A percentile compares a stretch with the other conserved stretches of the same genome.
Conservation (phyloP, 345 rosid genomes). For the Passiflora organensis region DNA sequence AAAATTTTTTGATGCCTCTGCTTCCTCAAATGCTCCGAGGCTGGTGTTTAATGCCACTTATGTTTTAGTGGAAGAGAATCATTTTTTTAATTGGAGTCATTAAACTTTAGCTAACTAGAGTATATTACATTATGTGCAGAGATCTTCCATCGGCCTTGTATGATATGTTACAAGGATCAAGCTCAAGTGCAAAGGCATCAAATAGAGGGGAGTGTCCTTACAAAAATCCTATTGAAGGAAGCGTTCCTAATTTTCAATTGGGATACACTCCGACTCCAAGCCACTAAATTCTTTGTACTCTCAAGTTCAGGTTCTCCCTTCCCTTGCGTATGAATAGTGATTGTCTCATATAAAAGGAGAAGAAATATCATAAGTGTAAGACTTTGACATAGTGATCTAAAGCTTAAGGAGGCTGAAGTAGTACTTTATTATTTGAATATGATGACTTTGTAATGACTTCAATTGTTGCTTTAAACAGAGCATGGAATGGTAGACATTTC, state of each 20-base stretch:
- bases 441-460: too few relatives aligned
- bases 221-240: slow-evolving; percentile 21
- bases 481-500: slow-evolving; percentile 24
- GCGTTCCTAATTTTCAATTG: slow-evolving; percentile 30
- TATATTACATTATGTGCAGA: slow-evolving; percentile 17
- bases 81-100: too few relatives aligned
- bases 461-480: slow-evolving; percentile 7
- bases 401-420: too few relatives aligned
- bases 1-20: too few relatives aligned
- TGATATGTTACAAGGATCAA: slow-evolving; percentile 31
- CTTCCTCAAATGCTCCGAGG: slow-evolving; percentile 27
- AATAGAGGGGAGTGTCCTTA: slow-evolving; percentile 37
- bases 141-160: slow-evolving; percentile 23
- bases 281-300: slow-evolving; percentile 37
- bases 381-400: too few relatives aligned
- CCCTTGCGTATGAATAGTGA: too few relatives aligned
- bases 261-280: slow-evolving; percentile 14
- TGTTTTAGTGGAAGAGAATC: neutral
- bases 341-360: too few relatives aligned
- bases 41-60: neutral
- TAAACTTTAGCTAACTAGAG: too few relatives aligned
- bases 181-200: slow-evolving; percentile 18
- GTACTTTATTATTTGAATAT: too few relatives aligned
- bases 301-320: slow-evolving; percentile 30
- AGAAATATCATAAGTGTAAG: too few relatives aligned